Evolutionary conservation across 148 eudicot species (phyloP).

Genomic region (Amaranthus hypochondriacus): DNA sequence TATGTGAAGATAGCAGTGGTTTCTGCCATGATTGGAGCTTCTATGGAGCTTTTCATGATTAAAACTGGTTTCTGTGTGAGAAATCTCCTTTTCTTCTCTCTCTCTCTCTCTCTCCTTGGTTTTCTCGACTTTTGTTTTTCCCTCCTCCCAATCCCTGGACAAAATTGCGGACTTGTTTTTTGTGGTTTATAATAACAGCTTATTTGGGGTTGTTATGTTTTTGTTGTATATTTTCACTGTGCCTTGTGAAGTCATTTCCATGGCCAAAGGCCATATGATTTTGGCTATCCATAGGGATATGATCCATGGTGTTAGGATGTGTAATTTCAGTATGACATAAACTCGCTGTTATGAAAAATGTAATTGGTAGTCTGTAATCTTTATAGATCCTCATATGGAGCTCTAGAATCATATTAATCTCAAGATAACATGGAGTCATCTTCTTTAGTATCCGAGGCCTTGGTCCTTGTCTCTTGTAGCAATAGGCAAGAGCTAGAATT

Average conservation of each 20-base stretch:
- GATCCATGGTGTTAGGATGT: too few species aligned
- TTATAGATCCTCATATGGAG: too few species aligned
- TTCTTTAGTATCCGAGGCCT: too few species aligned
- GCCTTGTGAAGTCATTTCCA: not conserved
- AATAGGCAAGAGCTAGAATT: too few species aligned
- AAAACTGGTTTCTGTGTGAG: slow-evolving; percentile 92
- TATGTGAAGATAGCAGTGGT: slow-evolving; percentile 67
- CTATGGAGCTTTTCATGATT: slow-evolving; percentile 94
- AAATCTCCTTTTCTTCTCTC: slow-evolving; percentile 21
- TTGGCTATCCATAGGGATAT: not conserved
- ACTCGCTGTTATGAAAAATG: too few species aligned
- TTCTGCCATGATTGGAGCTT: slow-evolving; percentile 68
- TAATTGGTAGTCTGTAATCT: too few species aligned
- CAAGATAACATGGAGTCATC: too few species aligned
- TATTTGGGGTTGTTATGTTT: not conserved
- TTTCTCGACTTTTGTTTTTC: not conserved
- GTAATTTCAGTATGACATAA: too few species aligned
- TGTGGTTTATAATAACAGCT: not conserved
- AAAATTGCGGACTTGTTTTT: not conserved
- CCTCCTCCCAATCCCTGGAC: not conserved
- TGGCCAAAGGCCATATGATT: not conserved
- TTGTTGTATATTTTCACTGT: not conserved
- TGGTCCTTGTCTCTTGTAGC: too few species aligned
- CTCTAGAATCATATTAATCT: too few species aligned
- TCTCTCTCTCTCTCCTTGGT: not conserved